Evolutionary conservation across 495 filamentous ascomycete genomes (phyloP), one percentile per base, ranked within the genome.

Genomic region (Thermothielavioides terrestris): DNA sequence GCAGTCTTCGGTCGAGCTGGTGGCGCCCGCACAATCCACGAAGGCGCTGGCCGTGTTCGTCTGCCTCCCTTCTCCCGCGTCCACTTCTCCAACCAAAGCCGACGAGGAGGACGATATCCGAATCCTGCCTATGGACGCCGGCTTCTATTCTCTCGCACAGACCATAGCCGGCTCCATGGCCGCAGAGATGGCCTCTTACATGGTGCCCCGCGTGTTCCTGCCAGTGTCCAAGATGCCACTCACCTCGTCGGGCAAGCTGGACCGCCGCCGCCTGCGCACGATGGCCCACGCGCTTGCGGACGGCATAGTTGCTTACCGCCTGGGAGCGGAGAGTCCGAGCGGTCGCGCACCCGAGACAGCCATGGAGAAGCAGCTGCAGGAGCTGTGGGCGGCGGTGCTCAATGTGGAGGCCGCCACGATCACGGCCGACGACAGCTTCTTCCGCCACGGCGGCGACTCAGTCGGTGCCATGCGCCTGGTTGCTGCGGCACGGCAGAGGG

Each of bases 381-480:
- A 49, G 10, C 49, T 72, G n/a, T 71, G 67, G 65, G 55, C 59
- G 0, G 9, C 39, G 1, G 51, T 62, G 0, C 52, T 72, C 8
- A 52, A 52, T 31, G 25, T 71, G 2, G 25, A 53, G 1, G 20
- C 53, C 7, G 57, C 51, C 0, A 15, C 28, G 26, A 77, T 85
- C 37, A 63, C 69, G 0, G 49, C 77, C n/a, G 65, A 78, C 18
- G 73, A 81, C 54, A 78, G 72, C 52, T 87, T 88, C 61, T 69
- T 87, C 50, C 69, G 67, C 4, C 67, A 84, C 11, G 83, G 84
- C 12, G 84, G 84, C 28, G 84, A 88, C 57, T 85, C 82, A 0
- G 79, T 88, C 46, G 76, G 76, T 8, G 82, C 82, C 0, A 86
- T 88, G 74, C 78, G 76, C 50, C 67, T 86, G 37, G 82, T 79